Evolutionary conservation across 768 basidiomycete species (phyloP).

Genomic region (Hericium alpestre): DNA sequence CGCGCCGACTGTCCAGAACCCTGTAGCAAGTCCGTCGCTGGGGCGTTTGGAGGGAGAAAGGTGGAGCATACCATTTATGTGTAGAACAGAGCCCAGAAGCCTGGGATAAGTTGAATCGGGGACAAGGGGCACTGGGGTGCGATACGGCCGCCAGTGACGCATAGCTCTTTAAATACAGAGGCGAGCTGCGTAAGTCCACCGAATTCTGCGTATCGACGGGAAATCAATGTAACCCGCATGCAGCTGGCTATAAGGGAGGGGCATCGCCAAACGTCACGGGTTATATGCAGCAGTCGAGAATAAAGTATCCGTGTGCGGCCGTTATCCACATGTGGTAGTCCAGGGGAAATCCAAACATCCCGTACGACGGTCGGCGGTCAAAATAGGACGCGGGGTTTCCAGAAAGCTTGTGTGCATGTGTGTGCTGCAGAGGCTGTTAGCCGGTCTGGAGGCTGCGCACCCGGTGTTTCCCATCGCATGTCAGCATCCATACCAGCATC

Average conservation of each 20-base stretch:
- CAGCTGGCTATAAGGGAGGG: background rate
- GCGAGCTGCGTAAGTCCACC: background rate
- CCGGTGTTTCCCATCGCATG: background rate
- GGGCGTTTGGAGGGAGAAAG: background rate
- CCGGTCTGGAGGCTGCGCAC: background rate
- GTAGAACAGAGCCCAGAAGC: background rate
- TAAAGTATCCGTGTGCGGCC: background rate
- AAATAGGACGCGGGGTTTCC: background rate
- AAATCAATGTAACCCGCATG: background rate
- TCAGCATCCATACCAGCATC: background rate
- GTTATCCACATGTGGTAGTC: background rate
- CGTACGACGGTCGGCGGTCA: background rate
- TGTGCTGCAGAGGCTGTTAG: no score
- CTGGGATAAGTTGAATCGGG: background rate
- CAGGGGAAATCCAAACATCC: background rate
- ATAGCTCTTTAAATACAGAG: background rate
- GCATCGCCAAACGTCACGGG: no score
- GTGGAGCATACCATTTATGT: background rate
- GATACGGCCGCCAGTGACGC: background rate
- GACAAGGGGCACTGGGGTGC: background rate
- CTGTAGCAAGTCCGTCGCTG: background rate
- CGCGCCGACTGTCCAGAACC: background rate
- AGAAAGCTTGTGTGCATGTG: background rate
- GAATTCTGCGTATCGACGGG: background rate
- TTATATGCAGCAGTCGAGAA: background rate